These are phyloP conservation scores for Saturnispora bothae DNA, from an alignment of 805 yeast species.

Conservation along the genomic window DNA sequence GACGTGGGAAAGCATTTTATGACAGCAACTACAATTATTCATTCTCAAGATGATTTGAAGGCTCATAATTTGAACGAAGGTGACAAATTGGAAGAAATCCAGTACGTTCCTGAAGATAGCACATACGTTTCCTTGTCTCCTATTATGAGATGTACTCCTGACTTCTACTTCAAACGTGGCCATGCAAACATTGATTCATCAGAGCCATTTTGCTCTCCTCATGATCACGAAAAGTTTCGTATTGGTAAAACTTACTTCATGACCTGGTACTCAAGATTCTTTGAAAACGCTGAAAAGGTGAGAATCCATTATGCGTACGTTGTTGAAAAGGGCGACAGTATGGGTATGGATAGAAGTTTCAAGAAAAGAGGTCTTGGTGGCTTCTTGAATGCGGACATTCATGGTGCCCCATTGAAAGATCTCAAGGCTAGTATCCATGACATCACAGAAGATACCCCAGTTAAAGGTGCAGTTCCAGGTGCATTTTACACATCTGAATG, in stretches of 20 bases:
- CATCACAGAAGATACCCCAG: slow-evolving; percentile 7
- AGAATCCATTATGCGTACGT: slow-evolving; percentile 58
- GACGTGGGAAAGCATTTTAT: slow-evolving; percentile 70
- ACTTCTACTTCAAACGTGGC: slow-evolving; percentile 56
- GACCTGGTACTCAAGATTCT: slow-evolving; percentile 71
- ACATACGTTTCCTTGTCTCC: slow-evolving; percentile 68
- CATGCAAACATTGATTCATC: slow-evolving; percentile 41
- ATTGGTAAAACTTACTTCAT: slow-evolving; percentile 59
- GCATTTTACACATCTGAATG: slow-evolving; percentile 63
- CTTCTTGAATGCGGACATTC: slow-evolving; percentile 5
- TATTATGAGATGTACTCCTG: slow-evolving; percentile 76
- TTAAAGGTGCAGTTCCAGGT: slow-evolving; percentile 25
- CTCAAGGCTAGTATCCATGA: slow-evolving; percentile 15
- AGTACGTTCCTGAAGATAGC: slow-evolving; percentile 55
- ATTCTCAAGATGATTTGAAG: slow-evolving; percentile 50
- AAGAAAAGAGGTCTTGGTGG: slow-evolving; percentile 24
- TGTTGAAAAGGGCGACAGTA: slow-evolving; percentile 41
- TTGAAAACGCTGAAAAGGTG: slow-evolving; percentile 50
- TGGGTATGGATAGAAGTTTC: slow-evolving; percentile 35
- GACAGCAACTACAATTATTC: slow-evolving; percentile 48
- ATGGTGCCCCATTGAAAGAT: slow-evolving; percentile 8
- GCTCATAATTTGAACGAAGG: slow-evolving; percentile 66
- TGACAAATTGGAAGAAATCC: slow-evolving; percentile 46
- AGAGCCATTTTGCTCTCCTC: slow-evolving; percentile 83
- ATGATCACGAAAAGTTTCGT: slow-evolving; percentile 45